Evolutionary conservation across 2,329 filamentous ascomycete genomes (phyloP).

Genomic region (Ascochyta rabiei): DNA sequence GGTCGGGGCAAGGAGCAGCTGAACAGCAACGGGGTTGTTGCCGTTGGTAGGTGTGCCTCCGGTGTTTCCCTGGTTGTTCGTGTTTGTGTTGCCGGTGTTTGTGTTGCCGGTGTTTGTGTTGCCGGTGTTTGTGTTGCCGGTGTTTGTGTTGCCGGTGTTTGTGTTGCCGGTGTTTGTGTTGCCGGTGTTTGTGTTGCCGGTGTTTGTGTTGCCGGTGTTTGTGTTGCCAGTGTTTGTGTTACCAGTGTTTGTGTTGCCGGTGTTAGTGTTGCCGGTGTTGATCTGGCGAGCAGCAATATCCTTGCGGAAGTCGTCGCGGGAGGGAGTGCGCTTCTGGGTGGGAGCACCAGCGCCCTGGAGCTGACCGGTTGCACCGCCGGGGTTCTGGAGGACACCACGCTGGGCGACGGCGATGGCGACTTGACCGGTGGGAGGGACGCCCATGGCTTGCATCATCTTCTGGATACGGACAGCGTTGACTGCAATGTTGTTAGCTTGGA

Average conservation of each 20-base stretch:
- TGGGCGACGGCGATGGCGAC: conserved; percentile 46
- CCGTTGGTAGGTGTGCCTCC: conserved; percentile 34
- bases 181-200: conserved; percentile 5
- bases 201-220: too few species aligned
- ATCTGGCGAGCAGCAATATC: conserved; percentile 30
- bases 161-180: conserved; percentile 40
- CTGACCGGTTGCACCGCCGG: conserved; percentile 43
- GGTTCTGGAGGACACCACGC: conserved; percentile 44
- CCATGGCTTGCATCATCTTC: conserved; percentile 44
- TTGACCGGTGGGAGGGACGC: conserved; percentile 38
- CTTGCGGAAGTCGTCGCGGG: conserved; percentile 32
- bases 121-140: too few species aligned
- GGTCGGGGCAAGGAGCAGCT: conserved; percentile 44
- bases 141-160: neutral
- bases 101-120: neutral
- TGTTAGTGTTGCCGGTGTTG: neutral
- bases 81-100: too few species aligned
- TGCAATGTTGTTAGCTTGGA: conserved; percentile 21
- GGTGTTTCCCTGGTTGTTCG: conserved; percentile 12
- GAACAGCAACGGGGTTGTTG: conserved; percentile 43
- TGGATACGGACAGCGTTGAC: conserved; percentile 47
- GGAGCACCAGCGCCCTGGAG: conserved; percentile 31
- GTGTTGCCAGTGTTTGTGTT: too few species aligned
- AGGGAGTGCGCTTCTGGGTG: conserved; percentile 25
- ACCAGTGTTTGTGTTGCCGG: neutral